phyloP scores from a whole-genome alignment of 441 rosid genomes.

The Syzygium malaccense region DNA sequence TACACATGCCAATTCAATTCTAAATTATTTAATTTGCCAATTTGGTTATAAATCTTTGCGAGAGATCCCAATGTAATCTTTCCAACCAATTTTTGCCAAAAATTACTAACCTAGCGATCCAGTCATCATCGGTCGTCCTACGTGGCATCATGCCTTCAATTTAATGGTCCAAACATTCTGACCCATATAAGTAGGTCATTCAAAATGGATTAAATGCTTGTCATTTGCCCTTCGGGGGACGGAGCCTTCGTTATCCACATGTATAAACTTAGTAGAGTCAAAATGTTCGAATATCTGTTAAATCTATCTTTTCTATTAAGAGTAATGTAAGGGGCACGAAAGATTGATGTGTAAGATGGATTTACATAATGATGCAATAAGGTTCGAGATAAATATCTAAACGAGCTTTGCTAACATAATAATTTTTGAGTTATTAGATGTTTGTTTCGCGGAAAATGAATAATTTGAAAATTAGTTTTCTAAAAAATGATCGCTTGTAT shows the following conservation, averaged over 20 bases:
- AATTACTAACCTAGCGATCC: accelerated
- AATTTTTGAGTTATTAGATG: no score
- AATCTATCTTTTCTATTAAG: background rate
- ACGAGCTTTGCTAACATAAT: background rate
- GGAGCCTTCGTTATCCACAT: background rate
- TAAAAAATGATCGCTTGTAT: no score
- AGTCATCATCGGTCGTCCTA: background rate
- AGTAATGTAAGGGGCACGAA: background rate
- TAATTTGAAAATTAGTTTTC: no score
- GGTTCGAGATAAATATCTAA: background rate
- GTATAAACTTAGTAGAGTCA: background rate
- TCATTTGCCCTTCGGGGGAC: accelerated
- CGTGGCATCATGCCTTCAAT: accelerated
- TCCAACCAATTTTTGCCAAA: accelerated
- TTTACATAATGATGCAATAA: background rate
- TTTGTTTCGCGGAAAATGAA: no score
- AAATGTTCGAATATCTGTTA: background rate
- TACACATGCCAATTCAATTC: accelerated
- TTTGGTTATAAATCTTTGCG: accelerated
- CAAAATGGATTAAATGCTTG: background rate
- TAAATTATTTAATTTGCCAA: background rate
- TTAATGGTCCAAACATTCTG: accelerated
- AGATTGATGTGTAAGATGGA: background rate
- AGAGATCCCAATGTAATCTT: background rate
- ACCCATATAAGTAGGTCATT: background rate